Percentiles rank a stretch among this genome's conserved stretches.
These are phyloP conservation scores for Ganoderma sp. DNA, from an alignment of 1,284 basidiomycete species.

Conservation along the genomic window DNA sequence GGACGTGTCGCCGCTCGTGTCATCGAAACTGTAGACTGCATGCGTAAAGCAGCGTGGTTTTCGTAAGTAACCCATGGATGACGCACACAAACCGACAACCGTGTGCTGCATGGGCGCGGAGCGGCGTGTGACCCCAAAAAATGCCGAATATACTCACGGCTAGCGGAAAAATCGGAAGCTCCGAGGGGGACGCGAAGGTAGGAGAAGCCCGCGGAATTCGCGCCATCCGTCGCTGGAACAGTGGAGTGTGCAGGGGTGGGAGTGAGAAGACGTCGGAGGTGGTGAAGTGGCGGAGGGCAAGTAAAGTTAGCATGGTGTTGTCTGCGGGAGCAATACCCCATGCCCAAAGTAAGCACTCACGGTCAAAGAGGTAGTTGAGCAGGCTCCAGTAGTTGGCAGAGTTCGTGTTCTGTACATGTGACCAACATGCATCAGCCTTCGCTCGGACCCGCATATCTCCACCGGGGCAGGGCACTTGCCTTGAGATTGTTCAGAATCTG, in stretches of 20 bases:
- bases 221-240: conserved; percentile 50
- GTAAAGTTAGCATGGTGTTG: neutral
- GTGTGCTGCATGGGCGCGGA: conserved; percentile 8
- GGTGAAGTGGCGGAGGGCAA: conserved; percentile 2
- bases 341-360: conserved; percentile 37
- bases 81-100: conserved; percentile 12
- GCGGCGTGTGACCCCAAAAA: neutral
- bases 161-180: conserved; percentile 51
- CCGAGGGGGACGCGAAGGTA: conserved; percentile 57
- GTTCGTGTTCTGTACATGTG: conserved; percentile 44
- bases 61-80: conserved; percentile 15
- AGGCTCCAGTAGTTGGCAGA: conserved; percentile 50
- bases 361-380: conserved; percentile 52
- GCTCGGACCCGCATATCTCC: conserved; percentile 8
- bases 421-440: neutral
- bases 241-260: neutral
- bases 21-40: conserved; percentile 55
- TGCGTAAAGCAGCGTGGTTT: conserved; percentile 27
- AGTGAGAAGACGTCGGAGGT: conserved; percentile 4
- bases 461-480: conserved; percentile 36
- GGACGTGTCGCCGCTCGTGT: conserved; percentile 50
- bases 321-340: conserved; percentile 8
- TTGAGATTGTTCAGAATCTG: conserved; percentile 51
- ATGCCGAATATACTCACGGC: conserved; percentile 25
- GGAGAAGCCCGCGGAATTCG: conserved; percentile 53